Evolutionary conservation across 768 basidiomycete genomes (phyloP), one percentile per base, ranked within the genome.

Genomic region (Termitomyces sp.): DNA sequence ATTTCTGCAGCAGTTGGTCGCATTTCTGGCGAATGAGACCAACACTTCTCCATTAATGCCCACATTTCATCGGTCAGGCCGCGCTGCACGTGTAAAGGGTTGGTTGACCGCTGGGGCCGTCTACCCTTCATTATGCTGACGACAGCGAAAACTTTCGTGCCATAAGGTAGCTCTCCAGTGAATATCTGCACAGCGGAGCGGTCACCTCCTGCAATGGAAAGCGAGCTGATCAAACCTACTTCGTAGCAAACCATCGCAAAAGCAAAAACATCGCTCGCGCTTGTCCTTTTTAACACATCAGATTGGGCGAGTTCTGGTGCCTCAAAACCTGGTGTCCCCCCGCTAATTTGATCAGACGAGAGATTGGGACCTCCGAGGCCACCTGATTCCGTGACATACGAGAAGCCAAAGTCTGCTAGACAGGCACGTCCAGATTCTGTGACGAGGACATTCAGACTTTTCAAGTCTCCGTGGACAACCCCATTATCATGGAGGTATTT

Each of bases 331-430:
- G 62, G 37, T 0, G 74, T 72, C 0, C 72, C 72, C 4, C 61
- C 62, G 5, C 28, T 22, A 24, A 18, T 28, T 26, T 28, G 55
- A 3, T 55, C 29, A 18, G 60, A 65, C 12, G 58, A 58, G 15
- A 37, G 37, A 37, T 37, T 9, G 10, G 49, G 59, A 47, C 60
- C 59, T 33, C 33, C 56, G 15, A 64, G 37, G 3, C 61, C 59
- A 29, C 59, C 55, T 1, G 57, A 39, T 9, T 69, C 62, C 2
- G 54, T 57, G 13, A 70, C 57, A 0, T 65, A 67, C 5, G 73
- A 67, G 4, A 80, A 64, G 20, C 81, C 81, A 50, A 82, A 81
- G 62, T 82, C 80, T 24, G 80, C 73, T 3, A 82, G 66, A 56
- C 77, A 78, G 4, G 22, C 80, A 76, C 22, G 68, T 65, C 9